phyloP scores from a whole-genome alignment of 305 asterid species.

The Plantago coronopus region DNA sequence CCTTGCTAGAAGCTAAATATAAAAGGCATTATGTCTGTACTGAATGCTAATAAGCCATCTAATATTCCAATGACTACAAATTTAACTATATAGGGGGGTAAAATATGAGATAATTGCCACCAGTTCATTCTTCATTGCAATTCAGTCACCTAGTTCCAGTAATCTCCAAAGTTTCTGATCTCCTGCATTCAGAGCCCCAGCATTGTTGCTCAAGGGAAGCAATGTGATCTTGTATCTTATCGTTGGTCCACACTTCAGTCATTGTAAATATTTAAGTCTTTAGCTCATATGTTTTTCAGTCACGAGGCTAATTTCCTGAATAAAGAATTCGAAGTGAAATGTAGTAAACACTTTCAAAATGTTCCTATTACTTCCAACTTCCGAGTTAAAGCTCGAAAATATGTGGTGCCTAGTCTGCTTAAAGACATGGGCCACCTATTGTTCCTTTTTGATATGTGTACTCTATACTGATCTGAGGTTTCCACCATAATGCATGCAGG shows the following conservation, averaged over 20 bases:
- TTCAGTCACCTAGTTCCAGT: not conserved
- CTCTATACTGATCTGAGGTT: not conserved
- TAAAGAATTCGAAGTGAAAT: too few relatives aligned
- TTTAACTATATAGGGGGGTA: too few relatives aligned
- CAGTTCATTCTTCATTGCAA: not conserved
- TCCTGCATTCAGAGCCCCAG: not conserved
- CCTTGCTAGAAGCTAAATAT: too few relatives aligned
- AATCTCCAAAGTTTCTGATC: not conserved
- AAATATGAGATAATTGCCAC: not conserved
- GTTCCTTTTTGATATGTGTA: not conserved
- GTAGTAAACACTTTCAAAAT: too few relatives aligned
- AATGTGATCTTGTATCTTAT: not conserved
- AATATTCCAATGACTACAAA: not conserved
- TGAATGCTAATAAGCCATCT: not conserved
- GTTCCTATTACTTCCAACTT: too few relatives aligned
- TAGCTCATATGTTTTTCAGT: too few relatives aligned
- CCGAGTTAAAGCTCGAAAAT: too few relatives aligned
- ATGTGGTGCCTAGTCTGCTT: too few relatives aligned
- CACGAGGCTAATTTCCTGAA: too few relatives aligned
- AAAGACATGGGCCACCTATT: not conserved
- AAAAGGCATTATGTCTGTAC: not conserved
- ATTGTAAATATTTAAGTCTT: too few relatives aligned
- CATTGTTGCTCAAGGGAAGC: not conserved
- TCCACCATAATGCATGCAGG: slow-evolving; percentile 43
- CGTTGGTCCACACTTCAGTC: too few relatives aligned